Evolutionary conservation across 2,329 filamentous ascomycete species (phyloP).

Genomic region (Penicillium sp.): DNA sequence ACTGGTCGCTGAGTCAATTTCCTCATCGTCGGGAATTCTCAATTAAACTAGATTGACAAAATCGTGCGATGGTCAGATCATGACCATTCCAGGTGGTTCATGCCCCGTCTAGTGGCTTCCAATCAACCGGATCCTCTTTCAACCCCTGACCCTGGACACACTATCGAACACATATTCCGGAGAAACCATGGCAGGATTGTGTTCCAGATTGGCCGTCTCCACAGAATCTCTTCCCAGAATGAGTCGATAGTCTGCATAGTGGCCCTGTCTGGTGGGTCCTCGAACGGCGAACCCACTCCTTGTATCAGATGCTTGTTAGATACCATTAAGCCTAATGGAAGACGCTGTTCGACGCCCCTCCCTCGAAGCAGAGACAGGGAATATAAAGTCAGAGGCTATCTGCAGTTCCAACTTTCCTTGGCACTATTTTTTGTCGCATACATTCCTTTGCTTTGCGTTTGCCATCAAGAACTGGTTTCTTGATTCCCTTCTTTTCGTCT

Average conservation of each 20-base stretch:
- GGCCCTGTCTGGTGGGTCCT: conserved; percentile 3
- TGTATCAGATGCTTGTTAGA: conserved; percentile 19
- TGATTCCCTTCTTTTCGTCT: conserved; percentile 18
- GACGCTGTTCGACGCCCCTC: conserved; percentile 10
- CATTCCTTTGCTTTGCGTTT: conserved; percentile 22
- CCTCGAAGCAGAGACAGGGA: not conserved
- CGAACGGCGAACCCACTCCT: conserved; percentile 17
- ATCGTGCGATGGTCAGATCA: conserved; percentile 9
- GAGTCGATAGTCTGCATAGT: conserved; percentile 1
- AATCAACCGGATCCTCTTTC: not conserved
- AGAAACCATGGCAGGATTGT: conserved; percentile 6
- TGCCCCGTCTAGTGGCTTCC: conserved; percentile 11
- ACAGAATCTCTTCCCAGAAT: conserved; percentile 10
- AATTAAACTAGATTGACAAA: conserved; percentile 15
- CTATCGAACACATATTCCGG: conserved; percentile 8
- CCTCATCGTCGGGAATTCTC: not conserved
- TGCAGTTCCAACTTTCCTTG: not conserved
- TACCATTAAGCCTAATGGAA: conserved; percentile 6
- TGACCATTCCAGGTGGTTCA: conserved; percentile 6
- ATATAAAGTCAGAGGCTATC: not conserved
- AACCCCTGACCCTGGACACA: conserved; percentile 7
- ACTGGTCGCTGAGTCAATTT: not conserved
- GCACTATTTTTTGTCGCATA: conserved; percentile 6
- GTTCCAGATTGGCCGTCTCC: conserved; percentile 4
- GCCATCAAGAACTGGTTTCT: conserved; percentile 30